These are phyloP conservation scores for Diaporthe ilicicola DNA, from an alignment of 2,329 filamentous ascomycete genomes.

Conservation along the genomic window DNA sequence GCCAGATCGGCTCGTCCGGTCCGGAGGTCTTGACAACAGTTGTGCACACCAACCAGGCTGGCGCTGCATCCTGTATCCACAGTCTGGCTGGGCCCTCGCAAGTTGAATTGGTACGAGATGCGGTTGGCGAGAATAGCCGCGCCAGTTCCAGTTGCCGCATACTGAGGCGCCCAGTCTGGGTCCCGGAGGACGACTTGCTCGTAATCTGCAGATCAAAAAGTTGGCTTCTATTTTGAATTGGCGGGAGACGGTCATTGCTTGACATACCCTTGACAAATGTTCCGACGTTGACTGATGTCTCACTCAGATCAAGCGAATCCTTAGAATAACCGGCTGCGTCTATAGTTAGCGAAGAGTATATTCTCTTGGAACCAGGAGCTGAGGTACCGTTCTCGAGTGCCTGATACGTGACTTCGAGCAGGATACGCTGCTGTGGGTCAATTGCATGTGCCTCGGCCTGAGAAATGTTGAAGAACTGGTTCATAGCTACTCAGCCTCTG, in stretches of 20 bases:
- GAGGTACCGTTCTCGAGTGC: conserved; percentile 57
- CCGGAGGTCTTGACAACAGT: conserved; percentile 59
- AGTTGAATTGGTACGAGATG: conserved; percentile 63
- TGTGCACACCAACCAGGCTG: conserved; percentile 62
- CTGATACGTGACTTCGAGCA: conserved; percentile 61
- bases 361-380: background rate
- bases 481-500: background rate
- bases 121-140: conserved; percentile 64
- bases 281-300: conserved; percentile 59
- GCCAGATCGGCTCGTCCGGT: conserved; percentile 45
- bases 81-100: conserved; percentile 64
- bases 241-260: too few species aligned
- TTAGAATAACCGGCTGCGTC: conserved; percentile 30
- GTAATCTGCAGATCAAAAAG: conserved; percentile 50
- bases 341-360: background rate
- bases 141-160: conserved; percentile 62
- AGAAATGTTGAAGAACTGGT: conserved; percentile 60
- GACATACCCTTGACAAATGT: conserved; percentile 57
- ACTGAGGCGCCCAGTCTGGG: conserved; percentile 57
- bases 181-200: conserved; percentile 60
- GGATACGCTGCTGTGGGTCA: conserved; percentile 61
- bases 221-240: background rate
- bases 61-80: conserved; percentile 68
- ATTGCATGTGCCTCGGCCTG: conserved; percentile 60
- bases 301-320: conserved; percentile 52